Percentiles rank a stretch among this genome's conserved stretches.
Evolutionary conservation across 805 yeast genomes (phyloP).

Genomic region (Lipomyces oligophaga): DNA sequence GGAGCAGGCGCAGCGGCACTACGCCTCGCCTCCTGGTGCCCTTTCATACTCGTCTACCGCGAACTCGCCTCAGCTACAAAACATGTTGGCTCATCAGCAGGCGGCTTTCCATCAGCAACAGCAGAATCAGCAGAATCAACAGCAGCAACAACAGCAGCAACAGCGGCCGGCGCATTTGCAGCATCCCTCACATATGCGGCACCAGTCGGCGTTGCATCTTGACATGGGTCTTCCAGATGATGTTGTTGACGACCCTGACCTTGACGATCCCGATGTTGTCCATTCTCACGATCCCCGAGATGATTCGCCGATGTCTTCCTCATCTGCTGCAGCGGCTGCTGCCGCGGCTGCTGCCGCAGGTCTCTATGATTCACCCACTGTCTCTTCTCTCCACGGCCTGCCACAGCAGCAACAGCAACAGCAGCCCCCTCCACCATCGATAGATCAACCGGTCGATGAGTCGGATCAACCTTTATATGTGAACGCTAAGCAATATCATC

Average conservation of each 20-base stretch:
- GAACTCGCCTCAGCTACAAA: conserved; percentile 7
- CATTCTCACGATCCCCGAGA: conserved; percentile 3
- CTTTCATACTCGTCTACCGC: conserved; percentile 14
- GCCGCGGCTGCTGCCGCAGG: conserved; percentile 4
- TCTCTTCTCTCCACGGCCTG: conserved; percentile 12
- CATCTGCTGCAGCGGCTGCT: background rate
- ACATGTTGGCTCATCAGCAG: conserved; percentile 19
- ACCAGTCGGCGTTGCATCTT: conserved; percentile 5
- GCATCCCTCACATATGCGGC: conserved; percentile 6
- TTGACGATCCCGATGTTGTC: conserved; percentile 17
- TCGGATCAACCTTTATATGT: conserved; percentile 92
- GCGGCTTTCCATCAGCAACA: conserved; percentile 12
- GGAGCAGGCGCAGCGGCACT: conserved; percentile 27
- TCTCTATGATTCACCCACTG: conserved; percentile 16
- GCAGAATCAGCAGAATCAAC: conserved; percentile 5
- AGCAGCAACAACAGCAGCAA: conserved; percentile 16
- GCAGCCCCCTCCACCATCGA: conserved; percentile 2
- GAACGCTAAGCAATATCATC: conserved; percentile 94
- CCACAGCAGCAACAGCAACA: conserved; percentile 11
- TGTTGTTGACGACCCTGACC: conserved; percentile 14
- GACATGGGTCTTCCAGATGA: conserved; percentile 17
- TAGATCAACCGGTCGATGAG: conserved; percentile 20
- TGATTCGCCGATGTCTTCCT: background rate
- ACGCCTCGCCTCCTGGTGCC: conserved; percentile 12
- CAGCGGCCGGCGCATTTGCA: conserved; percentile 3